phyloP scores from a whole-genome alignment of 768 basidiomycete species.

The Kwoniella sp. region DNA sequence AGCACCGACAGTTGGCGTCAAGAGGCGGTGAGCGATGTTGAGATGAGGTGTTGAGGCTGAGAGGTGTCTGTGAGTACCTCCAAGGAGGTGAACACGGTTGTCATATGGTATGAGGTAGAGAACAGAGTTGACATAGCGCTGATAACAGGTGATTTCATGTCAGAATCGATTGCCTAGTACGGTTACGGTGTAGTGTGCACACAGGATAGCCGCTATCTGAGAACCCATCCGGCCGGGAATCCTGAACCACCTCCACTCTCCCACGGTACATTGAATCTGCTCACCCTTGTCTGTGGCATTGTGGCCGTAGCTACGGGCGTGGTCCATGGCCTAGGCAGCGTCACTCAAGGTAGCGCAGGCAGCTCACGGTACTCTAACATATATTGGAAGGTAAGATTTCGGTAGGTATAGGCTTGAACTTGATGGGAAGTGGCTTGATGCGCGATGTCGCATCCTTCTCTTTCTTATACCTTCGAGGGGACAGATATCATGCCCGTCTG shows the following conservation, averaged over 20 bases:
- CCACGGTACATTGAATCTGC: constrained; percentile 10
- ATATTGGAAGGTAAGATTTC: too few relatives aligned
- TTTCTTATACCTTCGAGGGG: neutral
- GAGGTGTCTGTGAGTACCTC: too few relatives aligned
- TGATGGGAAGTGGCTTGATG: too few relatives aligned
- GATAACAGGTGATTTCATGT: neutral
- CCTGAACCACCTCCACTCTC: constrained; percentile 18
- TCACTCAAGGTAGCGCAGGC: neutral
- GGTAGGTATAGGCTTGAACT: too few relatives aligned
- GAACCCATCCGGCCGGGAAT: constrained; percentile 6
- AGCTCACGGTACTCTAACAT: too few relatives aligned
- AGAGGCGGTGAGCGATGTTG: neutral
- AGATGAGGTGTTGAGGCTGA: too few relatives aligned
- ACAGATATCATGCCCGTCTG: neutral
- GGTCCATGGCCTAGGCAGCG: neutral
- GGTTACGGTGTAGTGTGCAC: neutral
- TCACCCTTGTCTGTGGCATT: constrained; percentile 4
- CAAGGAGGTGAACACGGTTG: too few relatives aligned
- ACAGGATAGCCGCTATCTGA: neutral
- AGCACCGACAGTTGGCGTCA: too few relatives aligned
- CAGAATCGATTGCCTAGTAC: neutral
- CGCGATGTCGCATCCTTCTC: neutral
- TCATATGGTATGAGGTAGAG: too few relatives aligned
- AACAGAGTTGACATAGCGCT: neutral
- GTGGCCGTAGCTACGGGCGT: constrained; percentile 1